These are phyloP conservation scores for Alternaria atra DNA, from an alignment of 2,329 filamentous ascomycete species.

Conservation along the genomic window DNA sequence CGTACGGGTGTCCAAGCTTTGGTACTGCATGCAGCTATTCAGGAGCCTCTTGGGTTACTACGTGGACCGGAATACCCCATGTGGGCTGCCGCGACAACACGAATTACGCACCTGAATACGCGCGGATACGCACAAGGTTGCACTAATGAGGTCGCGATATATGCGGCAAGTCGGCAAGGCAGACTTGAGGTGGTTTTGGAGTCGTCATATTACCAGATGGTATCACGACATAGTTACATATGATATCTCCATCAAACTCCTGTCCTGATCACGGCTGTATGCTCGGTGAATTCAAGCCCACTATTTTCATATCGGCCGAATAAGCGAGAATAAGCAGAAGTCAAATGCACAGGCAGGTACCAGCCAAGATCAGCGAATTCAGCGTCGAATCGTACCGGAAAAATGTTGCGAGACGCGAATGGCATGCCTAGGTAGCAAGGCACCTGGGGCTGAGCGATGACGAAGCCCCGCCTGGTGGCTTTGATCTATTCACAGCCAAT, in stretches of 20 bases:
- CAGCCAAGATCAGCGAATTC: not conserved
- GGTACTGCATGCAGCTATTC: not conserved
- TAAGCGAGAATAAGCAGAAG: not conserved
- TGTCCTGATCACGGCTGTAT: not conserved
- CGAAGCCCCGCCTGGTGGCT: conserved; percentile 18
- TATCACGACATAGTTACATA: not conserved
- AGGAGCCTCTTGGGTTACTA: not conserved
- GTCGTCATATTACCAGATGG: not conserved
- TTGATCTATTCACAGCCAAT: conserved; percentile 14
- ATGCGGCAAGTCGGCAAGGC: not conserved
- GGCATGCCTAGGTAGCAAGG: conserved; percentile 9
- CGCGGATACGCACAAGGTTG: not conserved
- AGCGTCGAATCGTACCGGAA: not conserved
- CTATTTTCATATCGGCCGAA: not conserved
- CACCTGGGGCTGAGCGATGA: conserved; percentile 17
- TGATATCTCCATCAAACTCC: not conserved
- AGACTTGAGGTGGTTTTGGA: not conserved
- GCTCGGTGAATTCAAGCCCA: not conserved
- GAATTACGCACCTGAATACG: not conserved
- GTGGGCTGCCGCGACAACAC: not conserved
- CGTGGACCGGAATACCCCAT: not conserved
- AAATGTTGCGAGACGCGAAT: not conserved
- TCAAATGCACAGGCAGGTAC: not conserved
- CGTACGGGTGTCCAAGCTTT: not conserved
- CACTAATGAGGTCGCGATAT: not conserved